Percentiles rank a stretch among this genome's conserved stretches.
These are phyloP conservation scores for Beauveria rudraprayagi DNA, from an alignment of 2,329 filamentous ascomycete species.

Conservation along the genomic window DNA sequence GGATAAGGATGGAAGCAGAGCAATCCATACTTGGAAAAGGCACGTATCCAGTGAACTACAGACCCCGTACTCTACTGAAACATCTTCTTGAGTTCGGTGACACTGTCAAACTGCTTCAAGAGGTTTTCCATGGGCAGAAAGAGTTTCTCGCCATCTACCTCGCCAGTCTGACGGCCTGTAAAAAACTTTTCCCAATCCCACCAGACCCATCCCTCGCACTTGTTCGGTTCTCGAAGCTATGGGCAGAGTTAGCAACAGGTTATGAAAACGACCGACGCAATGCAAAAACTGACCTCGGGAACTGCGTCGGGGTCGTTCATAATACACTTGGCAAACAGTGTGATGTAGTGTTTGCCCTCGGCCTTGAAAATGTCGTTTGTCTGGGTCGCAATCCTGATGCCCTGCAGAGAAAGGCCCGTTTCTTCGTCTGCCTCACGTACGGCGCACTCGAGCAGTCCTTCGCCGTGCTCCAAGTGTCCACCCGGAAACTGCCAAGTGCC, in stretches of 20 bases:
- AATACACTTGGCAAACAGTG: constrained; percentile 55
- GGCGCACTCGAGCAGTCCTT: constrained; percentile 54
- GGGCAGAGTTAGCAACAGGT: background rate
- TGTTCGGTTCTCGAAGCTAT: constrained; percentile 38
- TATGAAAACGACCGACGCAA: background rate
- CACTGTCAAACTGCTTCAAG: constrained; percentile 17
- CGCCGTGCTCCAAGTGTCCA: constrained; percentile 65
- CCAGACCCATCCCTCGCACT: constrained; percentile 45
- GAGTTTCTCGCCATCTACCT: constrained; percentile 13
- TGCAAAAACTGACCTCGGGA: constrained; percentile 40
- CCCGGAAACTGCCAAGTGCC: constrained; percentile 62
- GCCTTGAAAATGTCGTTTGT: constrained; percentile 59
- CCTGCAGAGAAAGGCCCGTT: constrained; percentile 51
- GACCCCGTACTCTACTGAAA: background rate
- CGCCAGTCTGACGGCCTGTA: constrained; percentile 19
- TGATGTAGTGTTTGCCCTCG: constrained; percentile 65
- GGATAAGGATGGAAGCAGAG: too few species aligned
- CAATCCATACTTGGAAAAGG: too few species aligned
- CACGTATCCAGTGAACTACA: too few species aligned
- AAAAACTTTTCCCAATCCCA: constrained; percentile 35
- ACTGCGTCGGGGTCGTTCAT: constrained; percentile 38
- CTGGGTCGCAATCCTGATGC: constrained; percentile 45
- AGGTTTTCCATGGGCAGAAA: constrained; percentile 28
- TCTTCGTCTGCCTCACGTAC: constrained; percentile 63
- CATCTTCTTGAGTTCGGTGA: constrained; percentile 15